A percentile compares a stretch with the other conserved stretches of the same genome.
Evolutionary conservation across 176 grass and related monocot species (phyloP).

Genomic region (Olyra latifolia): DNA sequence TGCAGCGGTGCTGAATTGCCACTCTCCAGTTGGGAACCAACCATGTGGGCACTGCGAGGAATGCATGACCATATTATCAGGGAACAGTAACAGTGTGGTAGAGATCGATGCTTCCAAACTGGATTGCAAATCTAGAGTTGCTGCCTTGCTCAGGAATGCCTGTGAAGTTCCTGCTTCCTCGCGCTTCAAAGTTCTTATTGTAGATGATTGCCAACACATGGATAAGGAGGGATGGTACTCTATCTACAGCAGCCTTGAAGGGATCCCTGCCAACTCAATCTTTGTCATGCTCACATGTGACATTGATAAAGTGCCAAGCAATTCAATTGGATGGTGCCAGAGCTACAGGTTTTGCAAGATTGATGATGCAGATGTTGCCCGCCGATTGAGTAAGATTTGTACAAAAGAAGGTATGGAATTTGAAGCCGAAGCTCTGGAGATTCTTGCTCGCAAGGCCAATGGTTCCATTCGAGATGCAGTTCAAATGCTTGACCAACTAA

Average conservation of each 20-base stretch:
- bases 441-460: conserved; percentile 71
- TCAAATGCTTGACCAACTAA: conserved; percentile 82
- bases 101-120: conserved; percentile 83
- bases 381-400: conserved; percentile 67
- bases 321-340: conserved; percentile 63
- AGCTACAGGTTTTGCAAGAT: conserved; percentile 72
- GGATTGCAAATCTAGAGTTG: conserved; percentile 61
- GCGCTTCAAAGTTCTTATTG: conserved; percentile 72
- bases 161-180: conserved; percentile 56
- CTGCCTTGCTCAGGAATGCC: conserved; percentile 57
- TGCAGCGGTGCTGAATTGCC: conserved; percentile 74
- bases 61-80: conserved; percentile 61
- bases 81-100: conserved; percentile 51
- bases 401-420: conserved; percentile 84
- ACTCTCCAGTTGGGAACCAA: conserved; percentile 42
- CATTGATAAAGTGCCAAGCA: conserved; percentile 67
- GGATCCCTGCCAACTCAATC: conserved; percentile 64
- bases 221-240: conserved; percentile 75
- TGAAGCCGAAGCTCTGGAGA: conserved; percentile 59
- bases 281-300: conserved; percentile 93
- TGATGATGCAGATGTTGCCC: conserved; percentile 50
- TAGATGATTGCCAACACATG: conserved; percentile 80
- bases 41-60: conserved; percentile 74
- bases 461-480: conserved; percentile 83
- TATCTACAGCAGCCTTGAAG: conserved; percentile 66